Evolutionary conservation across 768 basidiomycete genomes (phyloP), one percentile per base, ranked within the genome.

Genomic region (Pisolithus albus): DNA sequence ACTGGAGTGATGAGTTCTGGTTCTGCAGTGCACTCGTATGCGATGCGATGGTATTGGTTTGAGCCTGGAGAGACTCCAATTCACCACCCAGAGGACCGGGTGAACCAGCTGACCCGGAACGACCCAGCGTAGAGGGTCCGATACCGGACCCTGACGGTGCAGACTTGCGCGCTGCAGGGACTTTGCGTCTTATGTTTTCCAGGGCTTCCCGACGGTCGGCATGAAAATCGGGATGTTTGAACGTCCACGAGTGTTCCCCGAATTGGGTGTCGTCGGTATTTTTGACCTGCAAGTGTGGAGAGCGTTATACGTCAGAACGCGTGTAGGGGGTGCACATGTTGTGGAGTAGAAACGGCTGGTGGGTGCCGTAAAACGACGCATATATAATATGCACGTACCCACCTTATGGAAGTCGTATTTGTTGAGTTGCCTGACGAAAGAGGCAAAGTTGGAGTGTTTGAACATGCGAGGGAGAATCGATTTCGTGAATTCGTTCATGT

Each of bases 361-460:
- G 2, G n/a, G 4, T 16, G 24, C 43, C 23, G 23, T 45, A 16
- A 23, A 18, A n/a, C 45, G 8, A 30, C 30, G 10, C 30, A 19
- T 24, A 19, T 24, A 23, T 23, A 4, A 41, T 43, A 51, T 46
- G 59, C 15, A 34, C 4, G 46, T 36, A 56, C 70, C 63, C 34
- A 77, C 87, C 75, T 95, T 95, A 76, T 94, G 92, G 59, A 95
- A 95, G 70, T 94, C 92, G 65, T 95, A 95, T 68, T 94, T 95
- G 77, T 95, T 95, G 32, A 95, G 75, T 67, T 95, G 92, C 9
- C 92, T 80, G 5, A 95, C 92, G 63, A 95, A 95, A 49, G 79
- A 82, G 28, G 92, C 92, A 67, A 95, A 95, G 64, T 95, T 95
- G 7, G 88, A 91, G 65, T 95, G 92, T 67, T 94, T 93, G 81